A percentile compares a stretch with the other conserved stretches of the same genome.
These are phyloP conservation scores for Apiotrichum akiyoshidainum DNA, from an alignment of 1,284 basidiomycete species.

Conservation along the genomic window DNA sequence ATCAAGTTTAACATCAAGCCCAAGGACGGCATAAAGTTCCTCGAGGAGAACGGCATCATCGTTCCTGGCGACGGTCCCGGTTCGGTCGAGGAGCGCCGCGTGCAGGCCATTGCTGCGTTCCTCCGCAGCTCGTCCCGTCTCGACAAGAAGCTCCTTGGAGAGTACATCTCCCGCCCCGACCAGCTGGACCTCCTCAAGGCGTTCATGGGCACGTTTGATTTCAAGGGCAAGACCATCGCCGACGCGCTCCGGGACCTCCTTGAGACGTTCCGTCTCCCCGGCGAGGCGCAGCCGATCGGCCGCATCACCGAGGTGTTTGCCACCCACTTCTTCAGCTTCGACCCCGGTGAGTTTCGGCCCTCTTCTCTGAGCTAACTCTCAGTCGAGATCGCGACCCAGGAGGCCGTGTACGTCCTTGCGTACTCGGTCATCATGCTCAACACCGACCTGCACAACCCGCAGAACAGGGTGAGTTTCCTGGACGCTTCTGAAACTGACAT, in stretches of 20 bases:
- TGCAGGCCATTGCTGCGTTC: conserved; percentile 64
- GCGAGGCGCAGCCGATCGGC: conserved; percentile 90
- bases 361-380: conserved; percentile 51
- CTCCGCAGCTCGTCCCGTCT: conserved; percentile 79
- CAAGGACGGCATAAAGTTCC: conserved; percentile 82
- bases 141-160: conserved; percentile 91
- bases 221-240: conserved; percentile 83
- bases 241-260: conserved; percentile 93
- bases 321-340: conserved; percentile 78
- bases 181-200: conserved; percentile 80
- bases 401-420: conserved; percentile 90
- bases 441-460: conserved; percentile 96
- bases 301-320: conserved; percentile 96
- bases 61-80: conserved; percentile 40
- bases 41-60: conserved; percentile 83
- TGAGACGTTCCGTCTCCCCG: conserved; percentile 91
- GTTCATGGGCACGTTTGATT: conserved; percentile 87
- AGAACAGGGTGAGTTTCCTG: conserved; percentile 55
- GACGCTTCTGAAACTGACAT: background rate
- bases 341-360: conserved; percentile 54
- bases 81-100: conserved; percentile 35
- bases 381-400: conserved; percentile 79
- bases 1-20: conserved; percentile 93
- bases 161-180: conserved; percentile 87
- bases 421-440: conserved; percentile 99